Evolutionary conservation across 2,329 filamentous ascomycete genomes (phyloP).

Genomic region (Aspergillus neotritici): DNA sequence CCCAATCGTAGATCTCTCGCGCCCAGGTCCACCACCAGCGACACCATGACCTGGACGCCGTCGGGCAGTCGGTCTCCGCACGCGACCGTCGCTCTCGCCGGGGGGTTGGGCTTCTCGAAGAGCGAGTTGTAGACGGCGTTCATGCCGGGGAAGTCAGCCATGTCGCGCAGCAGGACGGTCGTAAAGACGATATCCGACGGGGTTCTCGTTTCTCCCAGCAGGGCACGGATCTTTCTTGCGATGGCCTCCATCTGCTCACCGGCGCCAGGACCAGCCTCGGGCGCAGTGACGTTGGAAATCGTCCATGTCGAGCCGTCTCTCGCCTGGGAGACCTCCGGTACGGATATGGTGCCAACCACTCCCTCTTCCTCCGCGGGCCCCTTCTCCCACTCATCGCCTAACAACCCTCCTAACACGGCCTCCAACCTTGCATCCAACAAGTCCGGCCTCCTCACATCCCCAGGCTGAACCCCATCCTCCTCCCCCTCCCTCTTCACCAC

Average conservation of each 20-base stretch:
- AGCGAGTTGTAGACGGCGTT: slow-evolving; percentile 71
- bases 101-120: slow-evolving; percentile 74
- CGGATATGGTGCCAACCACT: not conserved
- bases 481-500: slow-evolving; percentile 45
- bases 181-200: slow-evolving; percentile 43
- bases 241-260: slow-evolving; percentile 36
- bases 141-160: slow-evolving; percentile 70
- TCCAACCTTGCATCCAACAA: slow-evolving; percentile 62
- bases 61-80: slow-evolving; percentile 62
- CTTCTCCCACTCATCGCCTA: not conserved
- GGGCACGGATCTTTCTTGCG: slow-evolving; percentile 17
- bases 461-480: slow-evolving; percentile 16
- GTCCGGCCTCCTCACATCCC: slow-evolving; percentile 48
- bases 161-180: slow-evolving; percentile 67
- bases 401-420: slow-evolving; percentile 27
- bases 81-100: slow-evolving; percentile 76
- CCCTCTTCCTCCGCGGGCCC: not conserved
- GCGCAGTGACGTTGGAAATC: slow-evolving; percentile 35
- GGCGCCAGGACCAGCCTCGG: slow-evolving; percentile 35
- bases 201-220: slow-evolving; percentile 18
- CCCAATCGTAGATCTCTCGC: slow-evolving; percentile 38
- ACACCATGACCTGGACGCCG: slow-evolving; percentile 57
- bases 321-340: slow-evolving; percentile 15
- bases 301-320: slow-evolving; percentile 25
- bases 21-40: slow-evolving; percentile 43